These are phyloP conservation scores for Arthroderma sp. DNA, from an alignment of 2,329 filamentous ascomycete species.

Conservation along the genomic window DNA sequence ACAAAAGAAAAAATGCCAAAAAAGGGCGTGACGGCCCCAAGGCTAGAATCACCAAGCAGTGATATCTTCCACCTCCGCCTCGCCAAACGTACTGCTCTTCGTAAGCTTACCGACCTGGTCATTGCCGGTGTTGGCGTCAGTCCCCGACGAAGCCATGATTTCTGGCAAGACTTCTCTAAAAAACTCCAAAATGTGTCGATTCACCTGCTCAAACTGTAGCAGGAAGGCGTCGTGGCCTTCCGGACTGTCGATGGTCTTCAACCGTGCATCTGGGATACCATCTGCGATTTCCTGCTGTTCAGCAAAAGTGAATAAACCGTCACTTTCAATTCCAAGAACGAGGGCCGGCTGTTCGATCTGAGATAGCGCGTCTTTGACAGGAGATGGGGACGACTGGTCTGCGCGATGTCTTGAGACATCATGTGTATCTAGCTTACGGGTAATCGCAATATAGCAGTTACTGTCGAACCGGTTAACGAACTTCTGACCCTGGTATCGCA, in stretches of 20 bases:
- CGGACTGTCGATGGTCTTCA: slow-evolving; percentile 82
- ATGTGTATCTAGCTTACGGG: slow-evolving; percentile 92
- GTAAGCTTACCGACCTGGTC: slow-evolving; percentile 51
- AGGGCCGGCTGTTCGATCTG: slow-evolving; percentile 80
- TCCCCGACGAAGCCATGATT: slow-evolving; percentile 61
- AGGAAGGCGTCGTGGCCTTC: slow-evolving; percentile 96
- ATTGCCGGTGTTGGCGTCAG: slow-evolving; percentile 37
- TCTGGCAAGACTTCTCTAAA: slow-evolving; percentile 71
- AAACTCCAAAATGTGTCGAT: slow-evolving; percentile 73
- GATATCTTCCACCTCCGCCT: slow-evolving; percentile 92
- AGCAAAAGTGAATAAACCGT: slow-evolving; percentile 92
- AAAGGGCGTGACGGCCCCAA: not conserved
- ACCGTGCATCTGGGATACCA: slow-evolving; percentile 60
- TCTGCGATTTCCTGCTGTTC: slow-evolving; percentile 88
- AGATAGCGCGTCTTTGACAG: slow-evolving; percentile 61
- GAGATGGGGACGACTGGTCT: slow-evolving; percentile 26
- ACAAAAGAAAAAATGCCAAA: not conserved
- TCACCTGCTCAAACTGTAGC: slow-evolving; percentile 94
- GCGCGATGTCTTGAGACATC: slow-evolving; percentile 72
- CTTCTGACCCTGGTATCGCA: slow-evolving; percentile 91
- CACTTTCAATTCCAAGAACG: slow-evolving; percentile 86
- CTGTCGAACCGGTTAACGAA: slow-evolving; percentile 96
- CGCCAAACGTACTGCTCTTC: slow-evolving; percentile 86
- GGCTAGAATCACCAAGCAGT: slow-evolving; percentile 62
- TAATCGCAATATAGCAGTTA: slow-evolving; percentile 98